Percentiles rank a stretch among this genome's conserved stretches.
Evolutionary conservation across 805 yeast species (phyloP).

Genomic region (Saturnispora hagleri): DNA sequence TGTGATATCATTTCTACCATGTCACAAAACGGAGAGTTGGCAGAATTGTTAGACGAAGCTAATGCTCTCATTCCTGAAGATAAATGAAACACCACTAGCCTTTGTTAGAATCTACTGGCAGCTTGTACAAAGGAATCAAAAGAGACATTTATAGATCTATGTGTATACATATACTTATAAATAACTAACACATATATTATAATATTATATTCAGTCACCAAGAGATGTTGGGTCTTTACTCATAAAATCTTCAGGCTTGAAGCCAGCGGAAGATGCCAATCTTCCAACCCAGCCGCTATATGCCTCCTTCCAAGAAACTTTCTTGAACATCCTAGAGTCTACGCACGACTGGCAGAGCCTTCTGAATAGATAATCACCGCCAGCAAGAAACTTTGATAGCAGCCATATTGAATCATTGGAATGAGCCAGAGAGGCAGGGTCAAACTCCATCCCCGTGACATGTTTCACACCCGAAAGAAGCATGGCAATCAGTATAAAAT

Average conservation of each 20-base stretch:
- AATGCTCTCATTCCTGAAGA: slow-evolving; percentile 77
- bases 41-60: slow-evolving; percentile 71
- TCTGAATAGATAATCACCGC: slow-evolving; percentile 57
- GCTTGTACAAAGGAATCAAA: background rate
- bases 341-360: slow-evolving; percentile 36
- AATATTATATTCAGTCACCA: background rate
- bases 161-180: background rate
- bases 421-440: slow-evolving; percentile 30
- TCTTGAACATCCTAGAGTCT: slow-evolving; percentile 41
- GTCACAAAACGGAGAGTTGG: slow-evolving; percentile 87
- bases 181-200: background rate
- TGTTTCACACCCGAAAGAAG: slow-evolving; percentile 79
- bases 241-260: slow-evolving; percentile 1
- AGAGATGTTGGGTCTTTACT: background rate
- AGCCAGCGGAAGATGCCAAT: slow-evolving; percentile 1
- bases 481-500: slow-evolving; percentile 69
- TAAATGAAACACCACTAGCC: slow-evolving; percentile 18
- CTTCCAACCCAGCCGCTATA: slow-evolving; percentile 7
- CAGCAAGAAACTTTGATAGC: slow-evolving; percentile 41
- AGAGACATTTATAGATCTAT: background rate
- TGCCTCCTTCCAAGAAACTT: slow-evolving; percentile 20
- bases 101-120: background rate
- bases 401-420: slow-evolving; percentile 33
- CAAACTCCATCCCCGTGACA: slow-evolving; percentile 56
- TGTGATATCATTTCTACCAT: slow-evolving; percentile 89